These are phyloP conservation scores for Kazachstania kunashirensis DNA, from an alignment of 805 yeast species.

Conservation along the genomic window DNA sequence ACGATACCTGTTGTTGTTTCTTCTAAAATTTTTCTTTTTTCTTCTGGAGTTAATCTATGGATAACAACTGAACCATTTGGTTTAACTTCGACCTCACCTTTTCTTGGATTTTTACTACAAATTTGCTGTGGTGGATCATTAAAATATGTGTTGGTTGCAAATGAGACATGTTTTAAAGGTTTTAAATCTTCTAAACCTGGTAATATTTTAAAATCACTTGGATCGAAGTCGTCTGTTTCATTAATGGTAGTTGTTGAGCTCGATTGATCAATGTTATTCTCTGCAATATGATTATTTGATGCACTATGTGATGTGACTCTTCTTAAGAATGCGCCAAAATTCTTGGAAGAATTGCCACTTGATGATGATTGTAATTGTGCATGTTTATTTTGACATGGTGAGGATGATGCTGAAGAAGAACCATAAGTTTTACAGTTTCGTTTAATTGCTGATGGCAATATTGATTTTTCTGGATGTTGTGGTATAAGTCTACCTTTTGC, in stretches of 20 bases:
- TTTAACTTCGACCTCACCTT: constrained; percentile 67
- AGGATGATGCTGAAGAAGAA: background rate
- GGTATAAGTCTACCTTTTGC: constrained; percentile 41
- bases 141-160: constrained; percentile 65
- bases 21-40: constrained; percentile 36
- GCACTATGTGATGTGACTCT: constrained; percentile 26
- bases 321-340: constrained; percentile 28
- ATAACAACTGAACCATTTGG: constrained; percentile 46
- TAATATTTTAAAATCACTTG: constrained; percentile 16
- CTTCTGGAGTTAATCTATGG: constrained; percentile 47
- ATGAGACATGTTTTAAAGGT: constrained; percentile 54
- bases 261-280: constrained; percentile 7
- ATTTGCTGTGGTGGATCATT: constrained; percentile 88
- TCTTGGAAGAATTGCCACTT: constrained; percentile 11
- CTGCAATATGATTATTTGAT: background rate
- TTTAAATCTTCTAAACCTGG: constrained; percentile 37
- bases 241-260: background rate
- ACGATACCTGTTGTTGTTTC: constrained; percentile 58
- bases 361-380: background rate
- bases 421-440: background rate
- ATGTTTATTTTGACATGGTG: too few relatives aligned
- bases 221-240: constrained; percentile 8
- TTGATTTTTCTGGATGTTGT: constrained; percentile 39
- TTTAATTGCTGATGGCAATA: constrained; percentile 41
- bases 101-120: constrained; percentile 67